Evolutionary conservation across 352 stramenopile species (phyloP).

Genomic region (Phytopythium vexans): DNA sequence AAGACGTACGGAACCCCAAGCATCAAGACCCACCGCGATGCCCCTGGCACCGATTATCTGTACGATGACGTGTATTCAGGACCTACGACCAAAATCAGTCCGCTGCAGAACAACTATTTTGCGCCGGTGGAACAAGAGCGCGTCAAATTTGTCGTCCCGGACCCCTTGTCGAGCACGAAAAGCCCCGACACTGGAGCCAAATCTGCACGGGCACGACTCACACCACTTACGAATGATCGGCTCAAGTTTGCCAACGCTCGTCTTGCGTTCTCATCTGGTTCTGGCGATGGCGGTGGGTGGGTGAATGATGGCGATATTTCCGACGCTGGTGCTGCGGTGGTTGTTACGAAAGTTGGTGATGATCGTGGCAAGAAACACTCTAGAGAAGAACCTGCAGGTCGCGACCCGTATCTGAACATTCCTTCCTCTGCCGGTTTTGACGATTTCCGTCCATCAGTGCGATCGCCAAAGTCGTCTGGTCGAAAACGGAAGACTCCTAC

Average conservation of each 20-base stretch:
- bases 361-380: not conserved
- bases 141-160: conserved; percentile 52
- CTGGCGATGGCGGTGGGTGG: no score
- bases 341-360: not conserved
- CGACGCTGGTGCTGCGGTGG: no score
- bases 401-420: not conserved
- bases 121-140: conserved; percentile 17
- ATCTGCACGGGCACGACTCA: conserved; percentile 24
- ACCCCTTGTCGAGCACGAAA: conserved; percentile 33
- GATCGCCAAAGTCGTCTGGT: conserved; percentile 4
- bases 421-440: not conserved
- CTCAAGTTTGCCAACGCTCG: conserved; percentile 32
- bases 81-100: conserved; percentile 21
- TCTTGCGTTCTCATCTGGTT: not conserved
- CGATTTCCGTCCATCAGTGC: not conserved
- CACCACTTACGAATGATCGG: conserved; percentile 33
- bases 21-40: no score
- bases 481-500: conserved; percentile 4
- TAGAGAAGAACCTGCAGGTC: not conserved
- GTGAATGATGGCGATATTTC: no score
- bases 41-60: no score
- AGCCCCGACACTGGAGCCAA: conserved; percentile 19
- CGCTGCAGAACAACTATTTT: conserved; percentile 45
- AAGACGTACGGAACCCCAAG: conserved; percentile 47
- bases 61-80: no score